Evolutionary conservation across 2,329 filamentous ascomycete genomes (phyloP).

Genomic region (Trichoderma sp.): DNA sequence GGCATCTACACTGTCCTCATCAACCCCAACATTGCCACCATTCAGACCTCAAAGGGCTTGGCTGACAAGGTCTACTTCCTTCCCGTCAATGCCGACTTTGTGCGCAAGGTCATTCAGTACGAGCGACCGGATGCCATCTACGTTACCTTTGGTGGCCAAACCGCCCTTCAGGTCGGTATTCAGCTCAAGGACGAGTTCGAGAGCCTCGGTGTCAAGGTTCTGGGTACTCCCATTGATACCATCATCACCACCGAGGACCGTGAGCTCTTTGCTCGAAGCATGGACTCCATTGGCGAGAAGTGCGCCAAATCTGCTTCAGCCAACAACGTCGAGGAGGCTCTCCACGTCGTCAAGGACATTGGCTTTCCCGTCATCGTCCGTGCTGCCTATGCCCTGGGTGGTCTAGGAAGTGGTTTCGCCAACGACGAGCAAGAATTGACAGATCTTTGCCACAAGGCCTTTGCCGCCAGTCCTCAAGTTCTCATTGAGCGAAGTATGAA

Average conservation of each 20-base stretch:
- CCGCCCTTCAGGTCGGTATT: slow-evolving; percentile 93
- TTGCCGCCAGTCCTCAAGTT: slow-evolving; percentile 92
- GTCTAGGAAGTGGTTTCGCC: slow-evolving; percentile 92
- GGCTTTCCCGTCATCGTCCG: slow-evolving; percentile 96
- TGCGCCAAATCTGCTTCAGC: slow-evolving; percentile 97
- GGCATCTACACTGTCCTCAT: slow-evolving; percentile 97
- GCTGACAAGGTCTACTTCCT: slow-evolving; percentile 99
- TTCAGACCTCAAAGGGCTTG: slow-evolving; percentile 95
- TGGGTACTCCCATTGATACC: slow-evolving; percentile 95
- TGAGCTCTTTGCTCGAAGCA: slow-evolving; percentile 94
- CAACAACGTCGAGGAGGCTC: slow-evolving; percentile 82
- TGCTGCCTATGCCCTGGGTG: slow-evolving; percentile 93
- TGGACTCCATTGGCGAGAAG: slow-evolving; percentile 98
- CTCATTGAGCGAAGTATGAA: slow-evolving; percentile 99
- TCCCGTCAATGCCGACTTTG: slow-evolving; percentile 94
- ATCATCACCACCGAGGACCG: slow-evolving; percentile 99
- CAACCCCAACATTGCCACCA: slow-evolving; percentile 98
- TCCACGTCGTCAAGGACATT: slow-evolving; percentile 85
- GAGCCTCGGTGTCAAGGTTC: slow-evolving; percentile 84
- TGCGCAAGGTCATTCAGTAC: slow-evolving; percentile 94
- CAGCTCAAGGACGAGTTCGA: slow-evolving; percentile 98
- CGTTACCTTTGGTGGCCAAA: slow-evolving; percentile 96
- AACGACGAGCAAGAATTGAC: slow-evolving; percentile 80
- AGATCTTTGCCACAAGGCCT: slow-evolving; percentile 90
- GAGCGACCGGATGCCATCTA: slow-evolving; percentile 97